Evolutionary conservation across 257 asterid genomes (phyloP).

Genomic region (Jacaranda copaia): DNA sequence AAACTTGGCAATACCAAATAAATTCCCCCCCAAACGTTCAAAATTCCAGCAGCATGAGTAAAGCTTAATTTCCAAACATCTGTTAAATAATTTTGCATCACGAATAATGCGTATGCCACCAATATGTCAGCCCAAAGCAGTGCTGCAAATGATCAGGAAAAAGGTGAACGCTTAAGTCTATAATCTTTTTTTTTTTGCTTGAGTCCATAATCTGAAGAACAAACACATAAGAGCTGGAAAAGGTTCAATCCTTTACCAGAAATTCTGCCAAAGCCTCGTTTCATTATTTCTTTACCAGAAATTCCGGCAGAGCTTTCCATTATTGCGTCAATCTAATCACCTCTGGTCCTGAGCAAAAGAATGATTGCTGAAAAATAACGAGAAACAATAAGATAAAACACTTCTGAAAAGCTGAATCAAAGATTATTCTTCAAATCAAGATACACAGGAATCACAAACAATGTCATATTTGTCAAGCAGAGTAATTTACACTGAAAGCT

Average conservation of each 20-base stretch:
- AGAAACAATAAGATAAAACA: background rate
- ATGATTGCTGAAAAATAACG: background rate
- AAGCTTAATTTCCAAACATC: constrained; percentile 66
- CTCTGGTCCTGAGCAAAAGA: background rate
- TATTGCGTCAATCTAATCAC: background rate
- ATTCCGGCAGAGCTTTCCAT: constrained; percentile 53
- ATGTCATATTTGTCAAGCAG: background rate
- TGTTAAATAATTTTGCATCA: constrained; percentile 69
- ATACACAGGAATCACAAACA: background rate
- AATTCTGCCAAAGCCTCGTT: constrained; percentile 20
- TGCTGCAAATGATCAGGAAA: constrained; percentile 35
- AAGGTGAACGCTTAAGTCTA: background rate
- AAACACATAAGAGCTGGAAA: background rate
- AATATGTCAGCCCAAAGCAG: constrained; percentile 42
- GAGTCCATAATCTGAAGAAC: background rate
- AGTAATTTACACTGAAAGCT: background rate
- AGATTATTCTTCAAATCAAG: background rate
- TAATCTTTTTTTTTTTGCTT: no score
- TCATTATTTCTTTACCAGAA: constrained; percentile 43
- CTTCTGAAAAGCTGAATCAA: background rate
- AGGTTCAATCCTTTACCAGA: background rate
- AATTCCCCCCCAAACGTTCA: constrained; percentile 60
- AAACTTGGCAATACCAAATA: constrained; percentile 44
- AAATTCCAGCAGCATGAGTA: constrained; percentile 60
- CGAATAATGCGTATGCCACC: constrained; percentile 51